Evolutionary conservation across 108 stramenopile genomes (phyloP), one percentile per base, ranked within the genome.

Genomic region (Nannochloropsis granulata): DNA sequence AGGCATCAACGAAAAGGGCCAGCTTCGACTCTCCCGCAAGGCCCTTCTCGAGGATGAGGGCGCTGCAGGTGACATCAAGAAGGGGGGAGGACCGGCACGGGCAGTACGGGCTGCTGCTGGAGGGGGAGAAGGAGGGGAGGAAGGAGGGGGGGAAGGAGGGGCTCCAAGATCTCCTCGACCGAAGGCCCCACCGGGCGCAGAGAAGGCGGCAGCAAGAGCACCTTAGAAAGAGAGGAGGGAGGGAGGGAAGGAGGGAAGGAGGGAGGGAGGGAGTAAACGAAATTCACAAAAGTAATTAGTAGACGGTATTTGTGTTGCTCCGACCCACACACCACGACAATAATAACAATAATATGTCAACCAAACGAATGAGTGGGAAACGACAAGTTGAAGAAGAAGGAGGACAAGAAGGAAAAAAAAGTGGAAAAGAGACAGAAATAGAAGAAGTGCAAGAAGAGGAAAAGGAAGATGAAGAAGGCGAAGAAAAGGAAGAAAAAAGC

Each of bases 1-100:
- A 43, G 88, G 88, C 24, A 44, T 86, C 16, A 88, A 88, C 83
- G 88, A 88, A 10, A 81, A 85, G 44, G 88, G 88, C 23, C 86
- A 88, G 44, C 46, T 82, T 21, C 85, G 88, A 8, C 45, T 88
- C 16, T 85, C 84, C 44, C 88, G 88, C 13, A 81, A 83, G 26
- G 82, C 83, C 24, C 83, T 86, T 23, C 26, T 88, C 0, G 12
- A 83, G 12, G 85, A 83, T 8, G 88, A 88, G 23, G 34, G 82
- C 43, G 84, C 45, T n/a, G 24, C 24, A 80, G 79, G 81, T 25
- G 16, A 82, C 81, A 43, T n/a, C 81, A 24, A 43, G 81, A 82
- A 43, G 42, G 12, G 81, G 23, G 43, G 81, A 23, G 43, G 81
- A 43, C 21, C 78, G n/a, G 78, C 56, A n/a, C 56, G 56, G n/a